Evolutionary conservation across 371 early-diverging fungal genomes (phyloP), one percentile per base, ranked within the genome.

Genomic region (Apophysomyces ossiformis): DNA sequence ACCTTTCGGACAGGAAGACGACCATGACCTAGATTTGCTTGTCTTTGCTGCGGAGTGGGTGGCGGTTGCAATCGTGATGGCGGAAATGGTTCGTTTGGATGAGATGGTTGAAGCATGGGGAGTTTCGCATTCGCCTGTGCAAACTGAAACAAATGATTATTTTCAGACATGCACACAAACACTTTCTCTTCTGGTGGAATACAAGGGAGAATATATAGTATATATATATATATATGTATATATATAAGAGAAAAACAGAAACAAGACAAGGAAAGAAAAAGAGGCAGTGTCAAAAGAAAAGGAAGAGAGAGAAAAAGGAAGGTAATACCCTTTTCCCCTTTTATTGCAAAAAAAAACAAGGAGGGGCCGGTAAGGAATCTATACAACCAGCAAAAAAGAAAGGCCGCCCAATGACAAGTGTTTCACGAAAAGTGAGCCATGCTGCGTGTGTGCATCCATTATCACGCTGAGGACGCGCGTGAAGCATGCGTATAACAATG

Each of bases 81-180:
- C 15, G 21, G 44, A 32, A 59, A 58, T 16, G 63, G 60, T 16
- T 57, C 38, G 37, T 21, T 37, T 41, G 50, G 36, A 39, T 54
- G 36, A 56, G 62, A 64, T 61, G 64, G 58, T 46, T 69, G 64
- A 54, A 69, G 70, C 35, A 66, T 41, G 6, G 73, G 72, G 37
- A 76, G 70, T 45, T 75, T 72, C n/a, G 77, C 65, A 39, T 75
- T 73, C 58, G 75, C 79, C 68, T 76, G 78, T 16, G 78, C 81
- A 67, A 81, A 78, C 68, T 81, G 81, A 73, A 76, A 77, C 58
- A 78, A 56, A 50, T 70, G 76, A 32, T 50, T 50, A 62, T 76
- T 81, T 64, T 78, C 74, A 63, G 77, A 54, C 74, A 77, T 77
- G 41, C 60, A 64, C 46, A 26, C 56, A 26, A 26, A 26, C 32